Evolutionary conservation across 1,139 yeast species (phyloP), one percentile per base, ranked within the genome.

Genomic region (Meyerozyma guilliermondii): DNA sequence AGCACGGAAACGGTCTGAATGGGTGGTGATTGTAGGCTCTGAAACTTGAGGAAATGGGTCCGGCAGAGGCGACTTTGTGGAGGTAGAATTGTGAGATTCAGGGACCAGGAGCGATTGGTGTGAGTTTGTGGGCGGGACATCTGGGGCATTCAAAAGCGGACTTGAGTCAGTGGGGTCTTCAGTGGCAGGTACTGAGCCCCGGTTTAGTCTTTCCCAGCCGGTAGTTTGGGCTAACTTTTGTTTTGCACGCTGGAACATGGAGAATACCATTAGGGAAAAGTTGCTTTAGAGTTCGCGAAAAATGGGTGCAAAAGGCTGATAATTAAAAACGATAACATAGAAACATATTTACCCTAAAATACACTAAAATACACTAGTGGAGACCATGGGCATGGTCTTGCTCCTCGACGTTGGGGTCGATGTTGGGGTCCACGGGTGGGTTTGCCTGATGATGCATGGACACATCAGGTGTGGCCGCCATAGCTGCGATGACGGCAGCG

Each of bases 401-500:
- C 29, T 69, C 75, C 49, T 69, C 75, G 37, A 71, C 75, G 46
- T 66, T 70, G 10, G 76, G 74, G 49, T 71, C 77, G 46, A 71
- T 67, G 39, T 66, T 58, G 27, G 74, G 67, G 50, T 68, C 74
- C 20, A 69, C 72, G 20, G 63, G 65, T 4, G 68, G 58, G 41
- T 56, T 58, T 10, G 24, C 36, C 38, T 53, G 59, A 36, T 55
- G 51, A 28, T 46, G 51, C 39, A 52, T 48, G n/a, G 57, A 56
- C 35, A 55, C 60, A 30, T 57, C 60, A 11, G 69, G 63, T 8
- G 66, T 56, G 9, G 61, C 66, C 49, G 63, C 73, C 50, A 71
- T 68, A n/a, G 76, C 76, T 5, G 76, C 76, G 43, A 70, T 65
- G 8, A 70, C 76, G 33, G 72, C 74, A 35, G 71, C 68, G 43